Base-by-base conservation (phyloP, 805 yeast species). In the Cyberlindnera subsufficiens region DNA sequence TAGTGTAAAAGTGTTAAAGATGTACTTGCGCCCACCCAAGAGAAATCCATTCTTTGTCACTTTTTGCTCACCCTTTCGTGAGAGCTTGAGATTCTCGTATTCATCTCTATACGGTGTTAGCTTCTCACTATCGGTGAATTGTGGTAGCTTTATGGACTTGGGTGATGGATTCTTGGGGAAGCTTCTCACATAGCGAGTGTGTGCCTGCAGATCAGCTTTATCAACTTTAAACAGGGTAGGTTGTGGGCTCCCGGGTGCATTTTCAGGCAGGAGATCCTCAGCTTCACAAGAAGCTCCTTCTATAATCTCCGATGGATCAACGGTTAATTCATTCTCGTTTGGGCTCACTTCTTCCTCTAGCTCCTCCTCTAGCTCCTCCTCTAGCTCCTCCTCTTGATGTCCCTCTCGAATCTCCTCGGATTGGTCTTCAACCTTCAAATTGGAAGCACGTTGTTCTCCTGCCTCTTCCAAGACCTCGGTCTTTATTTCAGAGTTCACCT, bases 31-130 rank as follows among this genome's bases (percentile, higher is more conserved):
- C 6, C 65, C 71, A 19, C 65, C 71, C 14, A 53, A 37, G 11
- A 72, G 47, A 35, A 52, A 50, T 0, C 79, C 79, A 40, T 61
- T 60, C 10, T 50, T 49, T 7, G 67, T 57, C 4, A 75, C 57
- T 43, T 75, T 74, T 19, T 53, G 44, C 41, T 75, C 80, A 17
- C 80, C 80, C 17, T 52, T 52, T n/a, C 60, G 55, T 46, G 75
- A 78, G 22, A 50, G 46, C 29, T 53, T 53, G 3, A 52, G 45
- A 7, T 51, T 49, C 32, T 56, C 55, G 40, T 57, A 67, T 40
- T 65, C 71, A 42, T 60, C 66, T 16, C 59, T 61, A 3, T 43
- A 52, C 3, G 55, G 51, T 29, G 46, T 8, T n/a, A 53, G 19
- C n/a, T 33, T 38, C 8, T 49, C 52, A 2, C 40, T 32, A 16